Conservation (phyloP, 2,329 filamentous ascomycete genomes). For the Pseudopithomyces maydicus region DNA sequence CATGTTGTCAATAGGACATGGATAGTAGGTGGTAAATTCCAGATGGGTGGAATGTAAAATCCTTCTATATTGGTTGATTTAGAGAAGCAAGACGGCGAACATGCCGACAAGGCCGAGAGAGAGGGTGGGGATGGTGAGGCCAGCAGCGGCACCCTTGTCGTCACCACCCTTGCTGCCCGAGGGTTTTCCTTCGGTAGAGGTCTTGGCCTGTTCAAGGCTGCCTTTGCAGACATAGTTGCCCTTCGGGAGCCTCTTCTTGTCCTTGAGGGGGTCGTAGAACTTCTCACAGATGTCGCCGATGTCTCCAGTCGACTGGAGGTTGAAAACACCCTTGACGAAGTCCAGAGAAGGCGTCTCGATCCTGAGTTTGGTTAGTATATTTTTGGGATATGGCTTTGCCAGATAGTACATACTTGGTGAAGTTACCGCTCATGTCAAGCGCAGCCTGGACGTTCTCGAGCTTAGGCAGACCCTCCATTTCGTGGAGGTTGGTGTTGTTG, state of each 20-base stretch:
- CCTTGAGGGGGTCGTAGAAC: conserved; percentile 48
- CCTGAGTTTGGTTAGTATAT: conserved; percentile 55
- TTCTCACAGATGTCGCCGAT: conserved; percentile 46
- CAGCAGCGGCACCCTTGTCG: conserved; percentile 45
- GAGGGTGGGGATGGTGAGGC: conserved; percentile 47
- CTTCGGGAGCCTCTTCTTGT: conserved; percentile 50
- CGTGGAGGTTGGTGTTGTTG: conserved; percentile 80
- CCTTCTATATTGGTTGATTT: conserved; percentile 42
- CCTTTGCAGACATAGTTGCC: conserved; percentile 50
- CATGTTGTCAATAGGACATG: conserved; percentile 41
- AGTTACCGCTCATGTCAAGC: conserved; percentile 83
- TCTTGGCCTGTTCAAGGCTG: conserved; percentile 43
- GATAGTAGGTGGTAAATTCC: conserved; percentile 18
- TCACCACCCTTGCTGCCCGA: conserved; percentile 17
- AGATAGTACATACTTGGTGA: conserved; percentile 70
- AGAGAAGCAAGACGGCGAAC: conserved; percentile 55
- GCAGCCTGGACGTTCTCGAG: conserved; percentile 76
- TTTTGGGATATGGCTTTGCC: background rate
- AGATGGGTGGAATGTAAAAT: conserved; percentile 46
- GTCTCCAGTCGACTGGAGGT: conserved; percentile 53
- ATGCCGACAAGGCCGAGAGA: conserved; percentile 53
- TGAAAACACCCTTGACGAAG: conserved; percentile 56
- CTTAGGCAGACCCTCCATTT: conserved; percentile 69
- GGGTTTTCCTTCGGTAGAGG: conserved; percentile 40
- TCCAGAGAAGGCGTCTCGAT: conserved; percentile 66